Base-by-base conservation (phyloP, 2,329 filamentous ascomycete species). In the Onygenales sp. region DNA sequence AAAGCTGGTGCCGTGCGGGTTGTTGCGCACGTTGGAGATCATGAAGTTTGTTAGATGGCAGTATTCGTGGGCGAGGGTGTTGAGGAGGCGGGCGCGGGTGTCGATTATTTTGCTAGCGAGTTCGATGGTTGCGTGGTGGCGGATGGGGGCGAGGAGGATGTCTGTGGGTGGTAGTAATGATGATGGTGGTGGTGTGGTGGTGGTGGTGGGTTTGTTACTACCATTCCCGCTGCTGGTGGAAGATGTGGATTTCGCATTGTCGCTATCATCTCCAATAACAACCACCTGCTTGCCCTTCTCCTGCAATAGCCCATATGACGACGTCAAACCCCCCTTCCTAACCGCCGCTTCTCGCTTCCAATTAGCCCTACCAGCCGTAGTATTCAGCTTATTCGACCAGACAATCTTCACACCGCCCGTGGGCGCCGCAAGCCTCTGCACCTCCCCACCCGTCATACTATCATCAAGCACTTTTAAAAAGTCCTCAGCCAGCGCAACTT, bases 21-120 rank as follows among this genome's bases (percentile, higher is more conserved):
- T 85, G 53, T 83, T 84, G 43, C 81, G 84, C 37, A 91, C 74
- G 37, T 84, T 82, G 48, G 79, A 85, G 57, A 97, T 75, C 83
- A 97, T 94, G 68, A 92, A 96, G 62, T 90, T 95, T 43, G 88
- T 85, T 1, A 97, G 74, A 65, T 98, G 93, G 68, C 93, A 97
- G 73, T 93, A 97, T 63, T 98, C 93, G 67, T 98, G 93, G 0
- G 92, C 89, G n/a, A 97, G 73, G 0, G 93, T 90, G 67, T 96
- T 96, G 58, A 93, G 78, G 1, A 97, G 78, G 2, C 88, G 82
- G 54, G 86, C 70, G 59, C 87, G 82, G 62, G 85, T 80, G 65
- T 89, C 83, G 57, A 97, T 90, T 46, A 96, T 85, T 67, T 94
- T 95, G 52, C 88, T 83, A 0, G 91, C 88, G 2, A 97, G 81